Base-by-base conservation (phyloP, 78 protist species). In the Dictyostelium firmibasis region DNA sequence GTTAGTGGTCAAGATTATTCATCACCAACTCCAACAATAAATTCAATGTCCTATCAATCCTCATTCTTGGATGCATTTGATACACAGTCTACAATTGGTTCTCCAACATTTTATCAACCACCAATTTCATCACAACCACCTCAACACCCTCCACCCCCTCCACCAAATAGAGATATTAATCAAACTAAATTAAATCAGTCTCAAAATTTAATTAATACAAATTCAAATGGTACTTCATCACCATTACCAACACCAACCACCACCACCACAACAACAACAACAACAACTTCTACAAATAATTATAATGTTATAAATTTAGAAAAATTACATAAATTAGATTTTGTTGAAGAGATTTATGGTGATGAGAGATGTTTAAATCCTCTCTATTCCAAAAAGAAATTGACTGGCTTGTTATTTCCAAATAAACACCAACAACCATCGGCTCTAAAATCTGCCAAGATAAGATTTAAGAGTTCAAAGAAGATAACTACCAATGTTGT, bases 341-440 rank as follows among this genome's bases (percentile, higher is more conserved):
- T 81, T 69, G 53, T 70, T 47, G 94, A 89, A 31, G 94, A 89
- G 11, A 81, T 89, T 10, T 44, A 14, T 29, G 94, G 83, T 7
- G 94, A 89, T 16, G 77, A 89, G 2, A 81, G 81, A 29, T 14
- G 33, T 29, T 16, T 18, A 31, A 50, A 20, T 33, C 82, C 93
- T 36, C 29, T 36, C 2, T 87, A 25, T 14, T 38, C 25, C 0
- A 87, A 87, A 70, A 87, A 64, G 64, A 50, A 33, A 53, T 69
- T 87, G 13, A 6, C 38, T 8, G 85, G 81, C 4, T 57, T 86
- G 35, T 27, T 86, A 29, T 35, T 74, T 10, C 35, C 86, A 6
- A n/a, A 14, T 43, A 31, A 35, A 23, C 79, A 67, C 27, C 89
- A 60, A 10, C 20, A 33, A 20, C 29, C 72, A 36, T 35, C 43